Percentiles rank a stretch among this genome's conserved stretches.
Evolutionary conservation across 2,329 filamentous ascomycete species (phyloP).

Genomic region (Intubia oerlemansii): DNA sequence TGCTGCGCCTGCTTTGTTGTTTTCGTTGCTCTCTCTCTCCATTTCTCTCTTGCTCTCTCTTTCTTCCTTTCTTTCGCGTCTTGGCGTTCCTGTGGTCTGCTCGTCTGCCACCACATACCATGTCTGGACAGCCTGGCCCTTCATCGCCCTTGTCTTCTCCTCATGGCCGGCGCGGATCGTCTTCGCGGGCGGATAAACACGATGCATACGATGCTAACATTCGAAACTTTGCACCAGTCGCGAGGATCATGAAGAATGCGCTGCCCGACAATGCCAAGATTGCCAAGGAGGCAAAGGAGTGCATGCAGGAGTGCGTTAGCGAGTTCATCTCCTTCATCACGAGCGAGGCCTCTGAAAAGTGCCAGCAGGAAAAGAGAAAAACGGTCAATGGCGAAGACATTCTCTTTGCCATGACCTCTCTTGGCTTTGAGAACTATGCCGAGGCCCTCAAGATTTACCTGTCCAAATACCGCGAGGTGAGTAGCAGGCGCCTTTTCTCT

Average conservation of each 20-base stretch:
- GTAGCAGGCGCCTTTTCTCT: constrained; percentile 12
- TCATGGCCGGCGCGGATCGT: no score
- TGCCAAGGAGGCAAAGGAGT: constrained; percentile 96
- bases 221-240: constrained; percentile 85
- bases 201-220: constrained; percentile 73
- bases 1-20: no score
- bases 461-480: constrained; percentile 92
- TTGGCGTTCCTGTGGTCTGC: background rate
- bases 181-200: constrained; percentile 23
- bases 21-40: no score
- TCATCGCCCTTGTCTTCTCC: no score
- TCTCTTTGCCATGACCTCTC: constrained; percentile 93
- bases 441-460: constrained; percentile 97
- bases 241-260: constrained; percentile 96
- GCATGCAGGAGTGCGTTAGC: constrained; percentile 99
- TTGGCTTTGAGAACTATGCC: constrained; percentile 97
- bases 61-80: background rate
- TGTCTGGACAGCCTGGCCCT: constrained; percentile 40
- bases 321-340: constrained; percentile 99
- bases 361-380: constrained; percentile 97
- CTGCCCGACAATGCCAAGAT: constrained; percentile 98
- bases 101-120: no score
- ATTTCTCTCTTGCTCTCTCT: background rate
- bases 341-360: constrained; percentile 97
- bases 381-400: constrained; percentile 99